A percentile compares a stretch with the other conserved stretches of the same genome.
Conservation (phyloP, 2,329 filamentous ascomycete genomes). For the Venturia asperata region DNA sequence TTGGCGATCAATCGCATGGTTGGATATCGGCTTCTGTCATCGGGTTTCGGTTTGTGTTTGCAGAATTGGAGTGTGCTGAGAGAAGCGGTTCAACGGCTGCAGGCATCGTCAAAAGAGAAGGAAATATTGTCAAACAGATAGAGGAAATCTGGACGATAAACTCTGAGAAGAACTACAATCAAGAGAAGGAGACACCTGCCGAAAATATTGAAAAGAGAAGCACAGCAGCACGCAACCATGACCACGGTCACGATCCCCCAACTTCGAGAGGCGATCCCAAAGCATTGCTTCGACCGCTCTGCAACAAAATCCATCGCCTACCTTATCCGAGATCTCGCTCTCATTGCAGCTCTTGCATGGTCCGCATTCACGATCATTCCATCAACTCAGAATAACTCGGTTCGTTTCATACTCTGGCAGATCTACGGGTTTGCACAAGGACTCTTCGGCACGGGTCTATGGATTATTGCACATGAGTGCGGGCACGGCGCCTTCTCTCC, state of each 20-base stretch:
- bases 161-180: not conserved
- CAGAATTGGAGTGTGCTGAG: too few relatives aligned
- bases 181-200: not conserved
- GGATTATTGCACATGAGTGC: constrained; percentile 65
- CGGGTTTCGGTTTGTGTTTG: too few relatives aligned
- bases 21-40: too few relatives aligned
- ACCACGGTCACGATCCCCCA: not conserved
- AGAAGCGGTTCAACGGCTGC: too few relatives aligned
- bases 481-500: constrained; percentile 61
- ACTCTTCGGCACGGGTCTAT: constrained; percentile 59
- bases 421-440: constrained; percentile 59
- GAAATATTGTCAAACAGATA: not conserved
- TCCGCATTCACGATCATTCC: constrained; percentile 49
- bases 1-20: too few relatives aligned
- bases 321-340: constrained; percentile 48
- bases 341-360: constrained; percentile 40
- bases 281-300: constrained; percentile 55
- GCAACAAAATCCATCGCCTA: constrained; percentile 39
- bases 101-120: not conserved
- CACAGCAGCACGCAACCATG: not conserved
- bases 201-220: not conserved
- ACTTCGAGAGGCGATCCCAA: constrained; percentile 44
- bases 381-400: constrained; percentile 29
- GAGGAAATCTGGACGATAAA: not conserved
- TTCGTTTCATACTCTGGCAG: constrained; percentile 43